These are phyloP conservation scores for Carex parvula DNA, from an alignment of 176 grass and related monocot species.

Conservation along the genomic window DNA sequence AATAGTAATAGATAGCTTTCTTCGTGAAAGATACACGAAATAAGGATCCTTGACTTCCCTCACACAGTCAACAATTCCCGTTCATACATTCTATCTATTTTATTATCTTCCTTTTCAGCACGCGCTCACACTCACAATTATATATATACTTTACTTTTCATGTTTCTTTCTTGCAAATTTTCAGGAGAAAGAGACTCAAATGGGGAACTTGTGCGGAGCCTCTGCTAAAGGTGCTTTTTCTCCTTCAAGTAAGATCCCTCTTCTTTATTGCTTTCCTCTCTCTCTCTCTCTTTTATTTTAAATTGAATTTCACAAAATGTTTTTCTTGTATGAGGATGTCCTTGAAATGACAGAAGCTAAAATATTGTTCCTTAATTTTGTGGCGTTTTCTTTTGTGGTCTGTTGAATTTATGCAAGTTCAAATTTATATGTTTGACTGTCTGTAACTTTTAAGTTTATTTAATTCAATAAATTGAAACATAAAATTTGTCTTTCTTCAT, in stretches of 20 bases:
- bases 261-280: background rate
- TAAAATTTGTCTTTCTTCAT: background rate
- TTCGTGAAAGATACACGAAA: background rate
- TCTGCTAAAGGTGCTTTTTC: constrained; percentile 53
- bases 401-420: background rate
- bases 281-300: background rate
- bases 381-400: background rate
- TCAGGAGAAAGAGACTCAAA: background rate
- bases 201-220: constrained; percentile 65
- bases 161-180: background rate
- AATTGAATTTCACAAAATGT: background rate
- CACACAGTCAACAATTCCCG: background rate
- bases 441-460: background rate
- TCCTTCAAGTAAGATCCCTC: constrained; percentile 39
- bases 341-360: background rate
- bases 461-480: background rate
- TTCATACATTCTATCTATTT: background rate
- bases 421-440: background rate
- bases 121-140: constrained; percentile 11
- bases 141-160: background rate
- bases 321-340: background rate
- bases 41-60: background rate
- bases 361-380: background rate
- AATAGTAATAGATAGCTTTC: background rate
- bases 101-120: background rate